phyloP scores from a whole-genome alignment of 495 filamentous ascomycete genomes.

The Aspergillus affinis region DNA sequence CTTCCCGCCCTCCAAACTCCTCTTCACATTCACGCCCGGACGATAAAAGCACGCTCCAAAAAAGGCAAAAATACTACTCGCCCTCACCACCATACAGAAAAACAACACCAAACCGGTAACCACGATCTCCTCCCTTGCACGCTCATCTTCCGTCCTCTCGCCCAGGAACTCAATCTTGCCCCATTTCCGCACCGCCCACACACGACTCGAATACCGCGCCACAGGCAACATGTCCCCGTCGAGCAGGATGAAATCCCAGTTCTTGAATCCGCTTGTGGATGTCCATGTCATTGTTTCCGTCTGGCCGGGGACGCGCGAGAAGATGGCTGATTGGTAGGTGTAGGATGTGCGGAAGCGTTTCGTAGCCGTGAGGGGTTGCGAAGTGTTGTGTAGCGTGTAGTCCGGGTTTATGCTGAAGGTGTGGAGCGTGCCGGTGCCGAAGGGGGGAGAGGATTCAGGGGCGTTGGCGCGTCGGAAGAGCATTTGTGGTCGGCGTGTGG shows the following conservation, averaged over 20 bases:
- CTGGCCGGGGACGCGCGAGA: conserved; percentile 14
- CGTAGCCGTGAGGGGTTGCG: conserved; percentile 28
- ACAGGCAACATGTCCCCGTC: conserved; percentile 32
- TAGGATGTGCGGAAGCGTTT: conserved; percentile 31
- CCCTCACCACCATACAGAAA: conserved; percentile 28
- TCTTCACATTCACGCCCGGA: neutral
- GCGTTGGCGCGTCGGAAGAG: conserved; percentile 12
- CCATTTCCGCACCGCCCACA: conserved; percentile 29
- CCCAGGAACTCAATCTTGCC: conserved; percentile 35
- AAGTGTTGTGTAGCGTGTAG: conserved; percentile 26
- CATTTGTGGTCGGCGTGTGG: neutral
- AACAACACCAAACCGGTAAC: conserved; percentile 31
- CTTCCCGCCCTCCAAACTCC: neutral
- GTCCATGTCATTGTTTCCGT: conserved; percentile 35
- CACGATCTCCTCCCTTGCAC: conserved; percentile 34
- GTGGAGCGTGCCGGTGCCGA: conserved; percentile 29
- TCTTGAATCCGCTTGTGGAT: conserved; percentile 26
- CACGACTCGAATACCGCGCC: conserved; percentile 25
- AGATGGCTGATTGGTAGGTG: conserved; percentile 29
- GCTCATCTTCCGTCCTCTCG: conserved; percentile 13
- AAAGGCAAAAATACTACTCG: conserved; percentile 25
- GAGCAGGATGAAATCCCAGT: conserved; percentile 37
- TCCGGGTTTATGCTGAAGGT: conserved; percentile 29
- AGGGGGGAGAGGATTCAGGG: conserved; percentile 9
- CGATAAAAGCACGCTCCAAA: conserved; percentile 26